phyloP scores from a whole-genome alignment of 1,284 basidiomycete species.

The Ganoderma multipileum region DNA sequence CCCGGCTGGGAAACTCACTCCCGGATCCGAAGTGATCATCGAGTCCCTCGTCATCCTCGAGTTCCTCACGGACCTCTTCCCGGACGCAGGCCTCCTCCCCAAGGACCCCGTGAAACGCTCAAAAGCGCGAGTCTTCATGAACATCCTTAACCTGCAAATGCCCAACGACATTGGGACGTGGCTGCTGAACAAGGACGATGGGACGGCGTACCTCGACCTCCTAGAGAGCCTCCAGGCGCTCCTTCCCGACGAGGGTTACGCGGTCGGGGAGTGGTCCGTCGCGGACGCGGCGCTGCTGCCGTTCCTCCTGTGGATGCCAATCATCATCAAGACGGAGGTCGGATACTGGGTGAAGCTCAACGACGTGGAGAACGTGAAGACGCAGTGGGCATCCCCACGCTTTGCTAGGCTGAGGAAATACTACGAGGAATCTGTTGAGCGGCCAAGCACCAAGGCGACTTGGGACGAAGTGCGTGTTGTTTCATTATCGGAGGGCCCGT shows the following conservation, averaged over 20 bases:
- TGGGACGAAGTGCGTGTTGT: background rate
- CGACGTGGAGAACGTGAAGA: conserved; percentile 1
- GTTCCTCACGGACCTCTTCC: conserved; percentile 62
- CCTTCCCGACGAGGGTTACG: conserved; percentile 35
- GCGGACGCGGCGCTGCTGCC: conserved; percentile 60
- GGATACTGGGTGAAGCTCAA: background rate
- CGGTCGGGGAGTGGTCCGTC: conserved; percentile 49
- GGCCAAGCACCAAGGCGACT: background rate
- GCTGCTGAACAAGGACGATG: conserved; percentile 7
- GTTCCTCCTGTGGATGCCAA: conserved; percentile 41
- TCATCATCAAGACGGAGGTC: conserved; percentile 27
- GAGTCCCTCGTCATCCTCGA: conserved; percentile 68
- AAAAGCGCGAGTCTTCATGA: conserved; percentile 63
- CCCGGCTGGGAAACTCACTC: conserved; percentile 56
- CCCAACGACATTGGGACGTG: background rate
- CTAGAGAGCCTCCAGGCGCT: conserved; percentile 12
- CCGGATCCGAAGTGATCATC: conserved; percentile 59
- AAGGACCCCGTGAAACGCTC: conserved; percentile 59
- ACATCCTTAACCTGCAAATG: conserved; percentile 2
- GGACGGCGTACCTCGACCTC: background rate
- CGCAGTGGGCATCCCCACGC: background rate
- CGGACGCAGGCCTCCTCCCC: conserved; percentile 52
- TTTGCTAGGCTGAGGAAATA: background rate
- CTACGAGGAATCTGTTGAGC: background rate
- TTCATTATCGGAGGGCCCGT: background rate